Evolutionary conservation across 1,284 basidiomycete species (phyloP), one percentile per base, ranked within the genome.

Genomic region (Irpex lacteus): DNA sequence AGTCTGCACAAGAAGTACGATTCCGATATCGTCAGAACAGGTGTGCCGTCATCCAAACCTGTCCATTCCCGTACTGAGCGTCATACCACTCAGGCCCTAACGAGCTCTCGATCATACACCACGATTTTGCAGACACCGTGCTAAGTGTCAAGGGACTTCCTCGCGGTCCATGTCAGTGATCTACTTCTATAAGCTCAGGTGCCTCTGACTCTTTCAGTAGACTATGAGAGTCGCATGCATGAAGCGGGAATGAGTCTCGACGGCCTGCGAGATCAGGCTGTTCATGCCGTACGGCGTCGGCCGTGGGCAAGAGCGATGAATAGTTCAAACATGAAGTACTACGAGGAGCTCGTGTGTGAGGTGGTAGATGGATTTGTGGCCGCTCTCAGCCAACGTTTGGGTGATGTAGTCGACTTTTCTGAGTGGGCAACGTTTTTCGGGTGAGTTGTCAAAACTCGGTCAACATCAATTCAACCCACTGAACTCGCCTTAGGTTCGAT

Each of bases 261-360:
- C 38, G 64, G 62, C 18, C 55, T 66, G 11, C 59, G 60, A 34
- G 63, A 67, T 55, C 49, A 54, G 21, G 50, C 59, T 18, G 32
- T 66, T 9, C 71, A 72, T 54, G 55, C 69, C 18, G 34, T 65
- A 11, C 66, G 70, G 2, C 69, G 70, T 1, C 63, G 63, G 26
- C 47, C 64, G 1, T 72, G 71, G 71, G 60, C 67, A 9, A 53
- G 67, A 5, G 70, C 66, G 3, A 67, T 71, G 59, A 69, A 57
- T 21, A 65, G 56, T 18, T 34, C 55, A 7, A 52, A 65, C 2
- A 56, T 71, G 44, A 65, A 68, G 52, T 60, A 68, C 38, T 69
- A 71, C 53, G 60, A 66, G 18, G 64, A 63, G 5, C 53, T 68
- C 9, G 44, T 71, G 7, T 15, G 53, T 8, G 38, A 34, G 21